Evolutionary conservation across 148 eudicot species (phyloP).

Genomic region (Pouteria glomerata): DNA sequence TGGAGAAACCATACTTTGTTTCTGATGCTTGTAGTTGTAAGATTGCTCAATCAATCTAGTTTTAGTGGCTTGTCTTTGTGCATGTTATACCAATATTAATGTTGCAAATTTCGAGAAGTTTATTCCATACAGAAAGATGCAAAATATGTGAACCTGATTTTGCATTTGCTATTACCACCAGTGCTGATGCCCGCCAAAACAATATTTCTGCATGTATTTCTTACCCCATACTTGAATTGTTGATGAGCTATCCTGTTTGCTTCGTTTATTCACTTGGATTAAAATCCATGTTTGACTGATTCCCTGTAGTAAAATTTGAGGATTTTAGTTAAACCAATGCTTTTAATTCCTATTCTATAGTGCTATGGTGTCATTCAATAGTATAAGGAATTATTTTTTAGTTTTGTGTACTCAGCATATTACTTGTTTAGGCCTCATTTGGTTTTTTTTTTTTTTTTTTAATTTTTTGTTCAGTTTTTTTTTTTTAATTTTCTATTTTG

Average conservation of each 20-base stretch:
- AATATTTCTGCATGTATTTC: neutral
- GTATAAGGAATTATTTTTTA: no score
- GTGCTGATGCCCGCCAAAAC: conserved; percentile 4
- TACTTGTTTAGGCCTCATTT: no score
- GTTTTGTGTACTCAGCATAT: no score
- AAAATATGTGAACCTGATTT: neutral
- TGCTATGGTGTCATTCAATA: no score
- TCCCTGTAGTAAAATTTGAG: no score
- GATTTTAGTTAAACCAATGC: no score
- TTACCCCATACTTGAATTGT: neutral
- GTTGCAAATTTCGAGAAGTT: neutral
- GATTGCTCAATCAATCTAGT: conserved; percentile 7
- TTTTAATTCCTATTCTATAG: no score
- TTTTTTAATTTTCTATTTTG: no score
- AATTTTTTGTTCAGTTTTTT: no score
- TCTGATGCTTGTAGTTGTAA: conserved; percentile 25
- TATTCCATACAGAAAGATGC: neutral
- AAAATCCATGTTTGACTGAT: no score
- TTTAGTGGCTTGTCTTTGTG: neutral
- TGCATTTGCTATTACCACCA: neutral
- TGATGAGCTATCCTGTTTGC: neutral
- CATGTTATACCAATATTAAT: neutral
- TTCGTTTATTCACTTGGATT: no score
- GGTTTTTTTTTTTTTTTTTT: no score
- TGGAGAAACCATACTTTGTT: conserved; percentile 22